Evolutionary conservation across 2,329 filamentous ascomycete genomes (phyloP).

Genomic region (Fusarium pseudograminearum): DNA sequence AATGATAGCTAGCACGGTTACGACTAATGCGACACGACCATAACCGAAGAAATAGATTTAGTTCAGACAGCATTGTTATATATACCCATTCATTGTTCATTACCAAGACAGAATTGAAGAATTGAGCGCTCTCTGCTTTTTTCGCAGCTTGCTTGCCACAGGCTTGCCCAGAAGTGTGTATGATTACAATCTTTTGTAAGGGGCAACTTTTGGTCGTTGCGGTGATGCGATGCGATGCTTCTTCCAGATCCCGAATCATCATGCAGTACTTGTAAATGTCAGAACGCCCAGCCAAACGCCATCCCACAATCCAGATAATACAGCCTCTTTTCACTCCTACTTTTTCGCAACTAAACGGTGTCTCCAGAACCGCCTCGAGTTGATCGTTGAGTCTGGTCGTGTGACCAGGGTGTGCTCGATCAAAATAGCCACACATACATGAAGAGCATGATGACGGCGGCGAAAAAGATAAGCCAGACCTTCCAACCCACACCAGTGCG

Average conservation of each 20-base stretch:
- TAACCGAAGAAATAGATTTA: conserved; percentile 10
- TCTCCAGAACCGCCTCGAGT: neutral
- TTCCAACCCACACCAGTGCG: conserved; percentile 95
- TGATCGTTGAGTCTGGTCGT: neutral
- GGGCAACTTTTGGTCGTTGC: conserved; percentile 31
- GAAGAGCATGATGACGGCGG: conserved; percentile 84
- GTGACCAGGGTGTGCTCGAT: conserved; percentile 38
- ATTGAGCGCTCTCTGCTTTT: conserved; percentile 27
- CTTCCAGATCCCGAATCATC: conserved; percentile 20
- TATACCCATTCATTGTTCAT: conserved; percentile 42
- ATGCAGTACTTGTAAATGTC: conserved; percentile 30
- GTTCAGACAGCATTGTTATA: conserved; percentile 37
- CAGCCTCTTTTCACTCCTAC: conserved; percentile 13
- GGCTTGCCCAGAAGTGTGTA: conserved; percentile 29
- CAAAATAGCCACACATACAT: conserved; percentile 92
- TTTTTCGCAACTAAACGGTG: neutral
- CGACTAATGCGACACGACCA: conserved; percentile 29
- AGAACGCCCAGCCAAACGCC: conserved; percentile 44
- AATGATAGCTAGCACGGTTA: conserved; percentile 36
- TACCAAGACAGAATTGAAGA: conserved; percentile 34
- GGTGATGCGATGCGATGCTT: conserved; percentile 24
- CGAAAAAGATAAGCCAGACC: conserved; percentile 92
- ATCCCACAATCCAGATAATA: conserved; percentile 38
- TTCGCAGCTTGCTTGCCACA: conserved; percentile 20
- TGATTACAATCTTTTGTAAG: conserved; percentile 39